Percentiles rank a stretch among this genome's conserved stretches.
phyloP scores from a whole-genome alignment of 1,284 basidiomycete genomes.

The Stereum hirsutum region DNA sequence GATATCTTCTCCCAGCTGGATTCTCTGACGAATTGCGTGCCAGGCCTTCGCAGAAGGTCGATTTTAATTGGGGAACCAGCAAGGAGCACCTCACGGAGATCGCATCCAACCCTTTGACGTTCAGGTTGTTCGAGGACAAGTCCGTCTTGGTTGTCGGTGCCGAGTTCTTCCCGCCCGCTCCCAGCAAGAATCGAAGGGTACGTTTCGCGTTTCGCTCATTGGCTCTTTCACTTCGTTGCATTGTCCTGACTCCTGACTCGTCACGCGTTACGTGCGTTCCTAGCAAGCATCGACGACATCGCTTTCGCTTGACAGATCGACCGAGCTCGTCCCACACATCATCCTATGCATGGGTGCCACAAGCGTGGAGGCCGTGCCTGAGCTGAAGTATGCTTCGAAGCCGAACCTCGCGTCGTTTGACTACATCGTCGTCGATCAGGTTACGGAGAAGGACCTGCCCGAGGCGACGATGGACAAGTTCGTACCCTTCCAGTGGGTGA shows the following conservation, averaged over 20 bases:
- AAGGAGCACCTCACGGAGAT: conserved; percentile 45
- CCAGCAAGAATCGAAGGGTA: too few species aligned
- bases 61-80: conserved; percentile 60
- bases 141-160: conserved; percentile 46
- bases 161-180: conserved; percentile 39
- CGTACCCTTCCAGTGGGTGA: conserved; percentile 66
- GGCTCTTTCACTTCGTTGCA: too few species aligned
- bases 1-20: conserved; percentile 63
- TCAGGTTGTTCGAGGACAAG: conserved; percentile 43
- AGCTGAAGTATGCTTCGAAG: conserved; percentile 25
- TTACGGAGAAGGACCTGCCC: conserved; percentile 38
- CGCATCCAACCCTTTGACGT: conserved; percentile 42
- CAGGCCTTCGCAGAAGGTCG: conserved; percentile 60
- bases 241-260: too few species aligned
- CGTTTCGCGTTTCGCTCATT: too few species aligned
- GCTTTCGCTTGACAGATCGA: too few species aligned
- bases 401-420: conserved; percentile 39
- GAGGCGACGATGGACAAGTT: conserved; percentile 21
- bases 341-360: conserved; percentile 69
- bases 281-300: too few species aligned
- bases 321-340: too few species aligned
- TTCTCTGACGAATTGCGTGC: conserved; percentile 40
- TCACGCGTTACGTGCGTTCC: too few species aligned
- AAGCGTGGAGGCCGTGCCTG: conserved; percentile 46
- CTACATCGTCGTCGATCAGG: conserved; percentile 60